A percentile compares a stretch with the other conserved stretches of the same genome.
Evolutionary conservation across 495 filamentous ascomycete genomes (phyloP).

Genomic region (Talaromyces liani): DNA sequence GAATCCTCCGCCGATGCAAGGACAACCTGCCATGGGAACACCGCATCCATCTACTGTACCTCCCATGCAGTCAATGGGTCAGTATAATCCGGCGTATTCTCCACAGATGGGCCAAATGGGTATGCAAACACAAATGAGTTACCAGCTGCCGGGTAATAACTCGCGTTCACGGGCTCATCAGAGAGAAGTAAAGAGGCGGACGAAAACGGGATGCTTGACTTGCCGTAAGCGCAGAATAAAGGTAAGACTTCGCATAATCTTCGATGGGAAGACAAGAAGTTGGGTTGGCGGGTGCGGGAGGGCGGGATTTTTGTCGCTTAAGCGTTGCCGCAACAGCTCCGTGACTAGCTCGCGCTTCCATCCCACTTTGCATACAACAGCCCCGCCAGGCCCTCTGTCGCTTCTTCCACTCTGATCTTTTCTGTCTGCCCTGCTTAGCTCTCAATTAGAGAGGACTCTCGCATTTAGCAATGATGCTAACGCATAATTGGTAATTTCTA

Average conservation of each 20-base stretch:
- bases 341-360: slow-evolving; percentile 29
- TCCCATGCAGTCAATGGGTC: slow-evolving; percentile 35
- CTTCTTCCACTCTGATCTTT: slow-evolving; percentile 22
- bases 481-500: slow-evolving; percentile 15
- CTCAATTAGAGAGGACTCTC: neutral
- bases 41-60: slow-evolving; percentile 31
- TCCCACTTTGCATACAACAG: slow-evolving; percentile 17
- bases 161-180: slow-evolving; percentile 49
- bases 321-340: slow-evolving; percentile 17
- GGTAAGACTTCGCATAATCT: slow-evolving; percentile 45
- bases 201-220: slow-evolving; percentile 95
- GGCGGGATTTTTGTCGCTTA: slow-evolving; percentile 40
- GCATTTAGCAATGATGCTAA: slow-evolving; percentile 6
- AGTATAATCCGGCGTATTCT: slow-evolving; percentile 39
- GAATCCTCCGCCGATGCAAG: slow-evolving; percentile 24
- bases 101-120: slow-evolving; percentile 26
- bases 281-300: slow-evolving; percentile 17
- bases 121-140: slow-evolving; percentile 38
- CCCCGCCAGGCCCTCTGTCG: slow-evolving; percentile 31
- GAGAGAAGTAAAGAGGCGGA: slow-evolving; percentile 98
- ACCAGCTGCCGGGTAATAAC: slow-evolving; percentile 56
- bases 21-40: slow-evolving; percentile 38
- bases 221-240: slow-evolving; percentile 97
- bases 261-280: slow-evolving; percentile 8
- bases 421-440: slow-evolving; percentile 7